Evolutionary conservation across 176 grass and related monocot genomes (phyloP).

Genomic region (Urochloa ruziziensis): DNA sequence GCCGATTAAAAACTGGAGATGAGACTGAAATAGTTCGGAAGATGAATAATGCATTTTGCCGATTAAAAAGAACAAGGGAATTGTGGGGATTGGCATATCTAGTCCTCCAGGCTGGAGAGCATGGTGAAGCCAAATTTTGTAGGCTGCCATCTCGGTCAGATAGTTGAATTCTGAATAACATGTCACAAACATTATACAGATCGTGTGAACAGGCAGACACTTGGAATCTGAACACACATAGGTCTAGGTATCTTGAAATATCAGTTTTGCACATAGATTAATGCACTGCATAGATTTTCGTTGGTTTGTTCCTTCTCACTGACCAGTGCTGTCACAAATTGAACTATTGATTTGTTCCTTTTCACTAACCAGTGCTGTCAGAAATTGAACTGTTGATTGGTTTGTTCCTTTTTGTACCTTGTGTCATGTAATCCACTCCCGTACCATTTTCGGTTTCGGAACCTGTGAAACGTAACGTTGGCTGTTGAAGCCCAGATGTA

Average conservation of each 20-base stretch:
- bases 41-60: conserved; percentile 28
- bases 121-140: conserved; percentile 54
- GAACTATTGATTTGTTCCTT: neutral
- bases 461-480: too few species aligned
- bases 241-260: neutral
- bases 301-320: neutral
- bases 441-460: too few species aligned
- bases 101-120: conserved; percentile 38
- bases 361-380: neutral
- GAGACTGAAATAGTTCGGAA: conserved; percentile 37
- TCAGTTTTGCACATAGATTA: neutral
- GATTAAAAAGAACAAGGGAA: neutral
- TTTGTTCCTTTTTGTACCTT: too few species aligned
- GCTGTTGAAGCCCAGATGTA: too few species aligned
- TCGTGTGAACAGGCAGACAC: neutral
- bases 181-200: neutral
- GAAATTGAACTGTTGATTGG: neutral
- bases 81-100: conserved; percentile 52
- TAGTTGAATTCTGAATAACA: neutral
- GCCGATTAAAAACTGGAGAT: conserved; percentile 39
- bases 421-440: too few species aligned
- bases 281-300: neutral
- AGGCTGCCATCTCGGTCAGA: conserved; percentile 32
- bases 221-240: neutral
- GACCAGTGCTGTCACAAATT: neutral